Evolutionary conservation across 768 basidiomycete species (phyloP), one percentile per base, ranked within the genome.

Genomic region (Tulasnella calospora): DNA sequence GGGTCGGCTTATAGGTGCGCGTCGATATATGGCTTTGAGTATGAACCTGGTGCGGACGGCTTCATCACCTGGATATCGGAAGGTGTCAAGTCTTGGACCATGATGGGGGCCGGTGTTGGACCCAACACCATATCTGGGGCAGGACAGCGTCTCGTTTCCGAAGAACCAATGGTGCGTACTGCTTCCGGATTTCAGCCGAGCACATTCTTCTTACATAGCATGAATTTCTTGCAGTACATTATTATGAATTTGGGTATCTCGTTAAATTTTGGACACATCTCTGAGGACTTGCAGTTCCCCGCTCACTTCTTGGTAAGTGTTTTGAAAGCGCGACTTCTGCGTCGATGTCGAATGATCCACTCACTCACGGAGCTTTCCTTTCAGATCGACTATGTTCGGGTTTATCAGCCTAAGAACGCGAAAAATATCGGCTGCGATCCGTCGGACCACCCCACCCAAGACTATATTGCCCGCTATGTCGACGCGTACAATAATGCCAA

Each of bases 401-500:
- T 99, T 12, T 99, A 98, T 84, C 96, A 98, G 83, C 89, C 89
- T 2, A 85, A 87, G 82, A 83, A 89, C 79, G 83, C 87, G 40
- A 86, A 89, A 77, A 96, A 95, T 83, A 87, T 94, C 74, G 95
- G 96, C 21, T 98, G 96, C 83, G 91, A 94, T 83, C 96, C 96
- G 21, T 82, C 84, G 71, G 88, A 89, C 67, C 92, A 88, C 83
- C 96, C 97, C 0, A 98, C 97, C 0, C 84, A 88, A 75, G 87
- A 88, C 17, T 98, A 98, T 83, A 98, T 97, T 83, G 86, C 91
- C 70, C 84, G 89, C 89, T 92, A 81, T 77, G 73, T 80, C 36
- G 89, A 90, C 74, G 92, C 93, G n/a, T 97, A 96, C 84, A 89
- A 87, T 70, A 94, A 97, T 81, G 87, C 91, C 27, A 94, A 94